Base-by-base conservation (phyloP, 2,329 filamentous ascomycete genomes). In the Elsinoe arachidis region DNA sequence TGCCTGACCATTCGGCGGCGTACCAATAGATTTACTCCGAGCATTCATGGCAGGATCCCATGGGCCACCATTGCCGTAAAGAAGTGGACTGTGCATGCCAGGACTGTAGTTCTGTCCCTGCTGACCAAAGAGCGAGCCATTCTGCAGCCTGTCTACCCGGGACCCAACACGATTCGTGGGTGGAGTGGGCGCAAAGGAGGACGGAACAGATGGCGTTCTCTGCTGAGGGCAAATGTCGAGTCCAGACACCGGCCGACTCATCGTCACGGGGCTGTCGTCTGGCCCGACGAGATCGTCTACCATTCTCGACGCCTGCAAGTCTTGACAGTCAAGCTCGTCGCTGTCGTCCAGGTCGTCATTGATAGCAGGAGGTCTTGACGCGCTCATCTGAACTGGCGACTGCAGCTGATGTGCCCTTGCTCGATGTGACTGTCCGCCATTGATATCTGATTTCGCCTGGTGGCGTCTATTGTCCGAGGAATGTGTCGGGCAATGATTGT, bases 261-360 rank as follows among this genome's bases (percentile, higher is more conserved):
- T 37, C 17, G 46, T 56, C 30, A 72, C 71, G 58, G 76, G 74
- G 41, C 72, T 69, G 23, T 73, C 72, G 51, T 75, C 71, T 17
- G 66, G 66, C 43, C 70, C 71, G 53, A 83, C 73, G 26, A 84
- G 70, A 58, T 79, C 73, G 61, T 83, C 78, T 12, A 84, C 80
- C 80, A 83, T 83, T 9, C 74, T 74, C 60, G 74, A 75, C 71
- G 82, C 78, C 21, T 76, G 75, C n/a, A 70, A 72, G 58, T 79
- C 77, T 46, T 44, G 59, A 15, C 60, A 59, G 11, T 44, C 52
- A 10, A 34, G 14, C 23, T 56, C 49, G 14, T 53, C 49, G 5
- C 33, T 19, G 12, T 23, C 17, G 17, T 53, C 33, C 2, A 9
- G 14, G 6, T 39, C 52, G 19, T 33, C 10, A 7, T n/a, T 4